Evolutionary conservation across 495 filamentous ascomycete species (phyloP).

Genomic region (Sordaria brevicollis): DNA sequence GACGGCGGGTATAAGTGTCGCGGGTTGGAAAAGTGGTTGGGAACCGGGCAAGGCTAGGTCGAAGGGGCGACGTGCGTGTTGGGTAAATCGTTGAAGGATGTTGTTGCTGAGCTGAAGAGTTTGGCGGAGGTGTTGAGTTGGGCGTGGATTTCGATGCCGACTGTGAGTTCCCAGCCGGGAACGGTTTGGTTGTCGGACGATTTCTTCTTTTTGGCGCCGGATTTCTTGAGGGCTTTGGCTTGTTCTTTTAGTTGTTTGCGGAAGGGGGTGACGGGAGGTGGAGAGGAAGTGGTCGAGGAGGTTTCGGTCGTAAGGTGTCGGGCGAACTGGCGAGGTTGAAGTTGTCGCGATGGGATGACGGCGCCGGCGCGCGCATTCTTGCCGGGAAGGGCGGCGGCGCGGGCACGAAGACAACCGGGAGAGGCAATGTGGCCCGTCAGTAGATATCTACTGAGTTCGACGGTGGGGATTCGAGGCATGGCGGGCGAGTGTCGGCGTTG

Average conservation of each 20-base stretch:
- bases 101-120: slow-evolving; percentile 71
- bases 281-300: not conserved
- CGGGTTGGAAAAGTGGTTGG: slow-evolving; percentile 77
- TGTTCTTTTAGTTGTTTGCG: slow-evolving; percentile 69
- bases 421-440: slow-evolving; percentile 32
- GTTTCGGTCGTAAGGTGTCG: not conserved
- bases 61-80: slow-evolving; percentile 83
- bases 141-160: slow-evolving; percentile 95
- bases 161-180: slow-evolving; percentile 76
- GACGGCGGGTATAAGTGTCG: slow-evolving; percentile 76
- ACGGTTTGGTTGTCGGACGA: slow-evolving; percentile 44
- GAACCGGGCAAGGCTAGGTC: slow-evolving; percentile 84
- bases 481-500: not conserved
- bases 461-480: slow-evolving; percentile 27
- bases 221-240: slow-evolving; percentile 41
- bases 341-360: not conserved
- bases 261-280: slow-evolving; percentile 36
- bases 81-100: slow-evolving; percentile 52
- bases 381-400: not conserved
- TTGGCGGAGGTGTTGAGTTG: slow-evolving; percentile 81
- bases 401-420: slow-evolving; percentile 28
- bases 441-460: slow-evolving; percentile 36
- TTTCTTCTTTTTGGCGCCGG: slow-evolving; percentile 25
- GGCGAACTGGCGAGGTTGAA: not conserved
- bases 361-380: not conserved